phyloP scores from a whole-genome alignment of 306 rosid genomes.

The Elaeagnus macrophylla region DNA sequence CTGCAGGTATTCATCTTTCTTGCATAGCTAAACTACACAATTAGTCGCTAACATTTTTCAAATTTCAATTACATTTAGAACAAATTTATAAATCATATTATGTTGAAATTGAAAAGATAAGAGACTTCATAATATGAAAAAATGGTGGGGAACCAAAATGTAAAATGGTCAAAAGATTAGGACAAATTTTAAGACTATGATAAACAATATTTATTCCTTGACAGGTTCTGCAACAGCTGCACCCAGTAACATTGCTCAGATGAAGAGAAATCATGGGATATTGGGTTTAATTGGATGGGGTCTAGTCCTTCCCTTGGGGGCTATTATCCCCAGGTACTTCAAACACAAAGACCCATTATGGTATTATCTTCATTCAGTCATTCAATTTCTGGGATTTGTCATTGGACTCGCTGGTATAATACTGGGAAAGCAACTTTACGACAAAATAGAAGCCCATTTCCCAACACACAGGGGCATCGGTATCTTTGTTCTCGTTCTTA shows the following conservation, averaged over 20 bases:
- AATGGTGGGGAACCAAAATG: no score
- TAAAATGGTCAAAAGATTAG: no score
- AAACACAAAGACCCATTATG: constrained; percentile 87
- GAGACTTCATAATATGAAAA: no score
- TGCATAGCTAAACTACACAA: no score
- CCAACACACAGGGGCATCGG: constrained; percentile 91
- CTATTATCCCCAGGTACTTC: constrained; percentile 83
- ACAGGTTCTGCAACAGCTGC: constrained; percentile 41
- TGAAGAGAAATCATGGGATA: constrained; percentile 84
- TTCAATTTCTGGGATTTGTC: constrained; percentile 75
- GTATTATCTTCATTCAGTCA: constrained; percentile 78
- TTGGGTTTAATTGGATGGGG: constrained; percentile 88
- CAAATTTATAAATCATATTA: no score
- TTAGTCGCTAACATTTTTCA: no score
- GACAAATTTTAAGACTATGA: background rate
- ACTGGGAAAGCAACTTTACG: constrained; percentile 74
- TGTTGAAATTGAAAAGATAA: no score
- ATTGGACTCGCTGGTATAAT: constrained; percentile 73
- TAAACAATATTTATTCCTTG: constrained; percentile 14
- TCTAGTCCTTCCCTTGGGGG: constrained; percentile 77
- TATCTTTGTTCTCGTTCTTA: constrained; percentile 68
- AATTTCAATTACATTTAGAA: no score
- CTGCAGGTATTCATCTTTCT: constrained; percentile 44
- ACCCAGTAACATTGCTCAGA: constrained; percentile 37
- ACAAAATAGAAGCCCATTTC: constrained; percentile 43